Evolutionary conservation across 805 yeast genomes (phyloP), one percentile per base, ranked within the genome.

Genomic region (Candida verbasci): DNA sequence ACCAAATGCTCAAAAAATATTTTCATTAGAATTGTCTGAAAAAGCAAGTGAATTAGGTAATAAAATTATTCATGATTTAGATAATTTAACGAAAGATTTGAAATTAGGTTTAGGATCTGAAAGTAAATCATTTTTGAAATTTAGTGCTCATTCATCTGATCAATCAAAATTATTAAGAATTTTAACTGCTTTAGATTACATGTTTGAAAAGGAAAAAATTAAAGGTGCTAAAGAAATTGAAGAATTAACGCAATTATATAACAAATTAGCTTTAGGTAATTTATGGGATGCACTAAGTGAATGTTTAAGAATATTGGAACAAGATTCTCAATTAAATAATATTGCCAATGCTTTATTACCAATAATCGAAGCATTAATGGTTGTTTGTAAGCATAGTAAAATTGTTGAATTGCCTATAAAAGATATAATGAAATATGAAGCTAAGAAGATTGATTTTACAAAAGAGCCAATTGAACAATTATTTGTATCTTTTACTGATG

Each of bases 281-380:
- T 58, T 91, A 17, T 91, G 97, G 97, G 84, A 80, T 26, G 84
- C 88, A 0, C 68, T 86, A 31, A 82, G 93, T 61, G 84, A 77
- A 34, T 80, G 86, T 46, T 64, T 87, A 48, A 60, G 77, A 28
- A 68, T 72, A 5, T 64, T 85, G 40, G 91, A 82, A 50, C 78
- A 73, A 16, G 72, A 74, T 27, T 68, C 73, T 11, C 66, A 68
- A 11, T 63, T 75, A 16, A 39, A 55, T 1, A 56, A 50, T 33
- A 76, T 86, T 30, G 88, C 95, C 0, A 82, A 95, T 1, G 82
- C 86, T 1, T 60, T 89, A 17, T 65, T 91, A 17, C 97, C 97
- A 0, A 59, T 88, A 42, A 86, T 91, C 42, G 98, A 91, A 55
- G 80, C 96, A 0, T 67, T 93, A 39, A 87, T 93, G 95, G 95